Base-by-base conservation (phyloP, 768 basidiomycete species). In the Amanita polypyramis region DNA sequence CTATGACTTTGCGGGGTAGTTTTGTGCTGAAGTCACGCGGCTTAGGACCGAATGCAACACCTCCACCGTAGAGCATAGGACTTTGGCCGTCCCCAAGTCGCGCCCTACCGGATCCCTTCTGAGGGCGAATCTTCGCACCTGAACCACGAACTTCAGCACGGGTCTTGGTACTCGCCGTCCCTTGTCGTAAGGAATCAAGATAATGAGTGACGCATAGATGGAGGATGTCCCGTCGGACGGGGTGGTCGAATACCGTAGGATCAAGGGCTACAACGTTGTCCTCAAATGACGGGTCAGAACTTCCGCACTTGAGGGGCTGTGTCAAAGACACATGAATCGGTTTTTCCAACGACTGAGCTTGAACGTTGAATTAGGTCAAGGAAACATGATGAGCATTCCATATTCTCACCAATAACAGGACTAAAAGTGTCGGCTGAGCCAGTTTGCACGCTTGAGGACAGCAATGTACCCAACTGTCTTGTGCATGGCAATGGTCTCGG, bases 1-100 rank as follows among this genome's bases (percentile, higher is more conserved):
- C 73, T 35, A 91, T 75, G 55, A 96, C 86, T 66, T 97, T 97
- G 53, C 89, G 77, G n/a, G 89, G 87, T 32, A 99, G 75, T 54
- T 88, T 85, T 15, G 91, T 92, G 56, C 85, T 80, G 64, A 94
- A 97, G 62, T 96, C 88, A 42, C 92, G 78, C 2, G 92, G 89
- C 60, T 89, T 85, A 0, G 91, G 90, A 25, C 92, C 92, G 52
- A 92, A 93, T 5, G 90, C 90, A 34, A 86, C 77, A 55, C 95
- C 96, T 65, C 96, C 96, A 29, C 95, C 95, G 27, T 82, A 74
- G 47, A 84, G 76, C 75, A 91, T 88, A 1, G 90, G 91, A 62
- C 80, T 85, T 56, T 90, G 87, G 1, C 72, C 79, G 56, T 93
- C 91, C 40, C 94, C 95, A 8, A 96, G 69, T 60, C 96, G 89